A percentile compares a stretch with the other conserved stretches of the same genome.
Evolutionary conservation across 805 yeast species (phyloP).

Genomic region (Ogataea wickerhamii): DNA sequence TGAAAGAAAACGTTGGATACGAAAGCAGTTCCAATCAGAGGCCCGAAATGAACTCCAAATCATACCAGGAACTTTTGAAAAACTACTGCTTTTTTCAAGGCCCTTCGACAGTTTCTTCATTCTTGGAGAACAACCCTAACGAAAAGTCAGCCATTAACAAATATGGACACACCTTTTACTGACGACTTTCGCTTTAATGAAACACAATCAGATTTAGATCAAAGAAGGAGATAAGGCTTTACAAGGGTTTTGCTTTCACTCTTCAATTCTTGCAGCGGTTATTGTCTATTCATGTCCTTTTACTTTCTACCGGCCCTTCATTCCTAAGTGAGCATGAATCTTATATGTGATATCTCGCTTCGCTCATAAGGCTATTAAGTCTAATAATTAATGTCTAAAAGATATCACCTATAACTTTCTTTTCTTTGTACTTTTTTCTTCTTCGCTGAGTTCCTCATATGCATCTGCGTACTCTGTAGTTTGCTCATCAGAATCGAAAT

Average conservation of each 20-base stretch:
- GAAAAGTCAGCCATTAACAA: constrained; percentile 13
- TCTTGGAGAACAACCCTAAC: constrained; percentile 21
- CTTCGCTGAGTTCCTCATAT: constrained; percentile 20
- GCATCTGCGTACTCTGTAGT: constrained; percentile 26
- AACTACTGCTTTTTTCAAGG: constrained; percentile 58
- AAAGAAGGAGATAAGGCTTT: no score
- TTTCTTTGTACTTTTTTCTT: constrained; percentile 23
- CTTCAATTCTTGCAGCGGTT: not conserved
- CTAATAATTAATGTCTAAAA: constrained; percentile 1
- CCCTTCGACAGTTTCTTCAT: constrained; percentile 33
- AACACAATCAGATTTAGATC: no score
- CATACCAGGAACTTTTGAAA: constrained; percentile 55
- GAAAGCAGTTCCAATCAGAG: constrained; percentile 12
- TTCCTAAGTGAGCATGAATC: not conserved
- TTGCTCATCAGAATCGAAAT: constrained; percentile 19
- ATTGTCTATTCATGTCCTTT: no score
- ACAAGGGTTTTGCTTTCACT: not conserved
- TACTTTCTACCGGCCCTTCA: no score
- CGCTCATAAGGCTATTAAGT: not conserved
- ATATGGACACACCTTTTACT: constrained; percentile 25
- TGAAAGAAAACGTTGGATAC: constrained; percentile 1
- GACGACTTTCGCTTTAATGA: constrained; percentile 1
- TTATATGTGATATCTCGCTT: not conserved
- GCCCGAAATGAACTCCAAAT: constrained; percentile 44
- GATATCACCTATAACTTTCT: constrained; percentile 20